These are phyloP conservation scores for Vaccinium corymbosum DNA, from an alignment of 148 eudicot species.

Conservation along the genomic window DNA sequence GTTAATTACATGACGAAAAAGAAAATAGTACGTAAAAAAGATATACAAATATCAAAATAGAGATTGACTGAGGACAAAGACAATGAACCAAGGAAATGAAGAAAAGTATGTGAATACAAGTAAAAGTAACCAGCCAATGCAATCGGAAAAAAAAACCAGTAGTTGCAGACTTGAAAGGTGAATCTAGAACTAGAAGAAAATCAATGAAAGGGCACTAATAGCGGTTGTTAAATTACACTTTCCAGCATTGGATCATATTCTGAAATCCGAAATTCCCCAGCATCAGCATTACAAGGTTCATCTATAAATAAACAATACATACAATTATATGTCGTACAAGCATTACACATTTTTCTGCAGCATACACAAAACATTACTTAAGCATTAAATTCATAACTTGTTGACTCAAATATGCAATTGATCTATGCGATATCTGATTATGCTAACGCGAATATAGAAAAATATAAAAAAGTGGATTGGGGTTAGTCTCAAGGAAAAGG, in stretches of 20 bases:
- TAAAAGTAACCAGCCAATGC: not conserved
- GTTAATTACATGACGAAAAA: conserved; percentile 32
- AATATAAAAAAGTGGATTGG: not conserved
- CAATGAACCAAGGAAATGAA: not conserved
- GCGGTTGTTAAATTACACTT: not conserved
- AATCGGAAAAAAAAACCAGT: not conserved
- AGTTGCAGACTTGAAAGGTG: not conserved
- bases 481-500: not conserved
- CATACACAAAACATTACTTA: not conserved
- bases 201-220: not conserved
- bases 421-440: not conserved
- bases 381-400: not conserved
- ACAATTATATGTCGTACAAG: not conserved
- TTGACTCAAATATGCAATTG: not conserved
- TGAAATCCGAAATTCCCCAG: not conserved
- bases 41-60: not conserved
- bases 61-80: not conserved
- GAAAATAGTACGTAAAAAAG: conserved; percentile 23
- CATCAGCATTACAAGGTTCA: not conserved
- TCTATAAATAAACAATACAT: not conserved
- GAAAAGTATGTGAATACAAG: not conserved
- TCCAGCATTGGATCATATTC: not conserved
- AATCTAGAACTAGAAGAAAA: not conserved
- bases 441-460: not conserved
- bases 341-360: not conserved